Percentiles rank a stretch among this genome's conserved stretches.
Evolutionary conservation across 495 filamentous ascomycete species (phyloP).

Genomic region (Schizothecium vesticola): DNA sequence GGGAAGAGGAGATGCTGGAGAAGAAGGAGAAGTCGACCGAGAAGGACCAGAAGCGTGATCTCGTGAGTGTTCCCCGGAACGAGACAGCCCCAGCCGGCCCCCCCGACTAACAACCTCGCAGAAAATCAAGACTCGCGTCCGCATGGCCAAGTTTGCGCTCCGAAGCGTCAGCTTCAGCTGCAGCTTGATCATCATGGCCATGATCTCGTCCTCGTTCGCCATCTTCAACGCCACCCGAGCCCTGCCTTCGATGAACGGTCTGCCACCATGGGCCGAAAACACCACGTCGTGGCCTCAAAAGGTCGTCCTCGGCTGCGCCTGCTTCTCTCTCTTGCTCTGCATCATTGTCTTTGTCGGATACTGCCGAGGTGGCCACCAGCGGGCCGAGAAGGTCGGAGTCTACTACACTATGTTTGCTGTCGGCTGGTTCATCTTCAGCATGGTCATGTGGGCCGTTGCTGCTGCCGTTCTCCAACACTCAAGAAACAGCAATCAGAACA

Average conservation of each 20-base stretch:
- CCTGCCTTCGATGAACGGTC: conserved; percentile 67
- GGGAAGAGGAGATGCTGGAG: conserved; percentile 77
- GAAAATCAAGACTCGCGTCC: conserved; percentile 89
- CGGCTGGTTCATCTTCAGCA: conserved; percentile 87
- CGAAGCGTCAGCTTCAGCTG: conserved; percentile 94
- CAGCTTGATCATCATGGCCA: conserved; percentile 85
- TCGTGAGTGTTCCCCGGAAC: conserved; percentile 56
- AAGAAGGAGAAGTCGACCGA: conserved; percentile 71
- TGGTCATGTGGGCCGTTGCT: conserved; percentile 86
- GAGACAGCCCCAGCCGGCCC: not conserved
- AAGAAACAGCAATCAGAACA: conserved; percentile 61
- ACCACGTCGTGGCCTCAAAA: conserved; percentile 90
- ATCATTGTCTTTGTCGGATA: conserved; percentile 79
- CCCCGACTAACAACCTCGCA: conserved; percentile 41
- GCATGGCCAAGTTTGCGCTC: conserved; percentile 89
- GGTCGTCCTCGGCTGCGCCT: conserved; percentile 67
- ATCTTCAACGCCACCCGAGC: conserved; percentile 81
- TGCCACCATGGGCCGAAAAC: conserved; percentile 74
- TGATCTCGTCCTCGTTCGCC: conserved; percentile 75
- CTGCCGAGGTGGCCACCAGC: conserved; percentile 78
- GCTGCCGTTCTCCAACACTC: conserved; percentile 78
- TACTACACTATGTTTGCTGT: conserved; percentile 93
- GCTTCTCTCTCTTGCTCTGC: conserved; percentile 73
- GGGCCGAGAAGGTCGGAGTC: conserved; percentile 85
- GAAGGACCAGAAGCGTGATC: conserved; percentile 73